Percentiles rank a stretch among this genome's conserved stretches.
phyloP scores from a whole-genome alignment of 2,329 filamentous ascomycete genomes.

The Beauveria sp. region DNA sequence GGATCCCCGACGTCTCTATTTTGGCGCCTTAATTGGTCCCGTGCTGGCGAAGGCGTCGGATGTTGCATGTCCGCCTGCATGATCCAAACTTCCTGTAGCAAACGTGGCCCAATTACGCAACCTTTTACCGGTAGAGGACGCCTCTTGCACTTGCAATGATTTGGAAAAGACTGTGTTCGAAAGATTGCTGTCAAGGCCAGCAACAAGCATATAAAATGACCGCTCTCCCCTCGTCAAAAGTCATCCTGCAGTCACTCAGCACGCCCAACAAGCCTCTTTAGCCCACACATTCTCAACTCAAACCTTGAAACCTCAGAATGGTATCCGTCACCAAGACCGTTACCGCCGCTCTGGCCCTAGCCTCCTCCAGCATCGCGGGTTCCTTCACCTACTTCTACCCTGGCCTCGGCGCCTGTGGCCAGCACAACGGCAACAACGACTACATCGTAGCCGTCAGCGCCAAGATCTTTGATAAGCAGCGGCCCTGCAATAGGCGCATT shows the following conservation, averaged over 20 bases:
- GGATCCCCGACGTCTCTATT: background rate
- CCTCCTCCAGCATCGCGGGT: constrained; percentile 8
- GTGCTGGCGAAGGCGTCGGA: background rate
- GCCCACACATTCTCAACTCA: background rate
- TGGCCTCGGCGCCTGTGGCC: constrained; percentile 61
- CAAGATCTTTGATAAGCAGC: constrained; percentile 55
- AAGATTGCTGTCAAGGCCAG: background rate
- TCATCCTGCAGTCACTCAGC: background rate
- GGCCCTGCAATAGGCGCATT: constrained; percentile 57
- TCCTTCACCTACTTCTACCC: constrained; percentile 50
- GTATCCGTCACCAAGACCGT: constrained; percentile 13
- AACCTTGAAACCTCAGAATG: constrained; percentile 16
- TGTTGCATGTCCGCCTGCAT: background rate
- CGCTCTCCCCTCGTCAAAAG: background rate
- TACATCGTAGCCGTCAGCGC: constrained; percentile 60
- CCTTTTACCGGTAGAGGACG: background rate
- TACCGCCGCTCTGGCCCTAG: constrained; percentile 15
- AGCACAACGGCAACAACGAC: constrained; percentile 44
- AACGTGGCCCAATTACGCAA: background rate
- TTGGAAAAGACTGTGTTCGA: no score
- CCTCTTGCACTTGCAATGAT: background rate
- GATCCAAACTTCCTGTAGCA: background rate
- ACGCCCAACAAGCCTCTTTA: background rate
- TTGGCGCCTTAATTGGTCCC: background rate
- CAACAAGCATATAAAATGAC: background rate